Evolutionary conservation across 2,329 filamentous ascomycete genomes (phyloP).

Genomic region (Bretziella fagacearum): DNA sequence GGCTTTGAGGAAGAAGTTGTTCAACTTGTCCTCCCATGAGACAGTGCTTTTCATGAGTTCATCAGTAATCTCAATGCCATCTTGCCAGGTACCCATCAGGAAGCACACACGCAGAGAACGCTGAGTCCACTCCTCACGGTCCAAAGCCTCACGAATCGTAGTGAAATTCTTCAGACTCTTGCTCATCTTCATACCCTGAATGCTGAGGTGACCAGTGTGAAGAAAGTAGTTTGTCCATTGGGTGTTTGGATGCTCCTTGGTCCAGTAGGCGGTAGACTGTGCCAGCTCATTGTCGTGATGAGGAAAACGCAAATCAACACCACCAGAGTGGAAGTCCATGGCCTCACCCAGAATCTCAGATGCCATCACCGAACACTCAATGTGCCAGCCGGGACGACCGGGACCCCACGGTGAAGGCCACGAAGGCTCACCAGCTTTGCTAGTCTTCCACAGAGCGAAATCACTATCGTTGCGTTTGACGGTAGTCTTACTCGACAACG

Average conservation of each 20-base stretch:
- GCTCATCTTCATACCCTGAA: constrained; percentile 86
- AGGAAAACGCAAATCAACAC: constrained; percentile 78
- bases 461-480: constrained; percentile 64
- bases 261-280: constrained; percentile 70
- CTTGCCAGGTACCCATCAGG: constrained; percentile 74
- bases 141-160: constrained; percentile 71
- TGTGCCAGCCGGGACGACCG: constrained; percentile 87
- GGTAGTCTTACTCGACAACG: constrained; percentile 43
- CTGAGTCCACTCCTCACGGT: constrained; percentile 49
- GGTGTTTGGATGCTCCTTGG: constrained; percentile 14
- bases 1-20: constrained; percentile 16
- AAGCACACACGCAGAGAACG: constrained; percentile 73
- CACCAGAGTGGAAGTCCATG: constrained; percentile 88
- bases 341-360: constrained; percentile 67
- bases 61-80: constrained; percentile 77
- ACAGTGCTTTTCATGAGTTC: constrained; percentile 40
- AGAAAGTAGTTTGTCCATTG: constrained; percentile 95
- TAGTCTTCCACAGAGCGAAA: constrained; percentile 88
- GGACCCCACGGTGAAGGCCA: constrained; percentile 82
- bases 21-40: constrained; percentile 15
- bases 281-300: constrained; percentile 82
- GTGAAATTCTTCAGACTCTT: constrained; percentile 94
- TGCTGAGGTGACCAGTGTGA: constrained; percentile 79
- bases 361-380: constrained; percentile 93
- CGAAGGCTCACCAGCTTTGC: constrained; percentile 77